phyloP scores from a whole-genome alignment of 2,329 filamentous ascomycete species.

The Graphium sp. region DNA sequence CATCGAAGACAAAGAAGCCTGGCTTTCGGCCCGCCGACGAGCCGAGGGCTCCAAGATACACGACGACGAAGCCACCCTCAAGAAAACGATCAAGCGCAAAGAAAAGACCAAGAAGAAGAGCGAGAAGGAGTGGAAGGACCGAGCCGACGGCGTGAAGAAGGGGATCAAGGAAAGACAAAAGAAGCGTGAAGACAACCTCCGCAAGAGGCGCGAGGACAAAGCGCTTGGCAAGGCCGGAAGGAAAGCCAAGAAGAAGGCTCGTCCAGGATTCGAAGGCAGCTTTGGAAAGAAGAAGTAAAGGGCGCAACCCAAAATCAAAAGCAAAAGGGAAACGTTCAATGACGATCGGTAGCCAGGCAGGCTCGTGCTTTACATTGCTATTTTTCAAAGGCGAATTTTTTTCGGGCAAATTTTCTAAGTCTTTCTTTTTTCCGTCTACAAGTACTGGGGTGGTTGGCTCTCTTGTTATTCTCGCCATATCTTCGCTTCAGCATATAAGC shows the following conservation, averaged over 20 bases:
- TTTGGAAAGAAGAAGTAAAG: constrained; percentile 37
- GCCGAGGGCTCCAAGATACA: constrained; percentile 79
- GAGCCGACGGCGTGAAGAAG: constrained; percentile 55
- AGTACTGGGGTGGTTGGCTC: no score
- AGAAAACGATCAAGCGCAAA: constrained; percentile 90
- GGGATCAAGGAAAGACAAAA: constrained; percentile 63
- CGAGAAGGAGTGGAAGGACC: constrained; percentile 70
- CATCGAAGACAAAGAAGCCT: constrained; percentile 83
- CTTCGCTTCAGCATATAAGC: no score
- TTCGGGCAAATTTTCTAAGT: no score
- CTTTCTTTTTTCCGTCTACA: no score
- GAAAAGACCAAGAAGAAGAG: constrained; percentile 82
- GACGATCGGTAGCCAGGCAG: no score
- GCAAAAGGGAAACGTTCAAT: no score
- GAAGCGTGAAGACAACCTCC: constrained; percentile 68
- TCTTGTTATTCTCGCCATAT: no score
- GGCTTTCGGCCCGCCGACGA: constrained; percentile 79
- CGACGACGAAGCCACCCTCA: constrained; percentile 73
- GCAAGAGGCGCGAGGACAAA: constrained; percentile 50
- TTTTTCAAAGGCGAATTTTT: no score
- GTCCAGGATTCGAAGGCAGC: constrained; percentile 52
- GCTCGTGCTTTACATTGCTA: no score
- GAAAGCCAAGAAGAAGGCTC: constrained; percentile 18
- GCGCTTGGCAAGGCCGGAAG: constrained; percentile 26
- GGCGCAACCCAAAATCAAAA: constrained; percentile 3